Base-by-base conservation (phyloP, 225 moss, liverwort and hornwort species). In the Straminergon stramineum region DNA sequence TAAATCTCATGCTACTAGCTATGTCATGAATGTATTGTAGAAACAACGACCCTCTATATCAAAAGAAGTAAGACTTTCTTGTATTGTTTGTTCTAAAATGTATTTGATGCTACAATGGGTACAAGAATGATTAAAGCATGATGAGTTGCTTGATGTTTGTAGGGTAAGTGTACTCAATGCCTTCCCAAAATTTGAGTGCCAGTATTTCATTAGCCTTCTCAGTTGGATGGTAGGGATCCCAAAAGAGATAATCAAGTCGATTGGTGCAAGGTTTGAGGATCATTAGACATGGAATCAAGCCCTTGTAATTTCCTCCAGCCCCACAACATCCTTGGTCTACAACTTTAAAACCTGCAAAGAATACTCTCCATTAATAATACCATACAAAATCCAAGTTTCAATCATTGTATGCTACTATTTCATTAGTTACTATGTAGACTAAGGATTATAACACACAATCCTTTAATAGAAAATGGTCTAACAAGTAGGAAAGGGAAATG, bases 221-320 rank as follows among this genome's bases (percentile, higher is more conserved):
- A 19, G 91, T 93, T 43, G 97, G 98, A 64, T 98, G 97, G 92
- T 92, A 98, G 5, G 96, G 86, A 66, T 98, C 96, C 96, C 95
- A 96, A 84, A 96, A 98, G 19, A 97, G 87, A 83, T 91, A 95
- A 6, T 95, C 89, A 39, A 92, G 86, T 4, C 91, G 87, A 82
- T 97, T 86, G 7, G 56, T 68, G 75, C 97, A 98, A 3, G 88
- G 62, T 15, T 76, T 78, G 69, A 92, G 76, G 60, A 94, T 51
- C 6, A 84, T 65, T 30, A 85, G 30, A 17, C 92, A 77, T 16
- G 93, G 93, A 17, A 95, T 91, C 35, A 93, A 28, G 6, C 97
- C 96, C 11, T 92, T 93, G 88, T 86, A 96, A 0, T 53, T 9
- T 11, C 94, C 92, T 62, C 92, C 93, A 31, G 35, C 64, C 7